phyloP scores from a whole-genome alignment of 192 early-diverging fungal species.

The Piromyces sp. region DNA sequence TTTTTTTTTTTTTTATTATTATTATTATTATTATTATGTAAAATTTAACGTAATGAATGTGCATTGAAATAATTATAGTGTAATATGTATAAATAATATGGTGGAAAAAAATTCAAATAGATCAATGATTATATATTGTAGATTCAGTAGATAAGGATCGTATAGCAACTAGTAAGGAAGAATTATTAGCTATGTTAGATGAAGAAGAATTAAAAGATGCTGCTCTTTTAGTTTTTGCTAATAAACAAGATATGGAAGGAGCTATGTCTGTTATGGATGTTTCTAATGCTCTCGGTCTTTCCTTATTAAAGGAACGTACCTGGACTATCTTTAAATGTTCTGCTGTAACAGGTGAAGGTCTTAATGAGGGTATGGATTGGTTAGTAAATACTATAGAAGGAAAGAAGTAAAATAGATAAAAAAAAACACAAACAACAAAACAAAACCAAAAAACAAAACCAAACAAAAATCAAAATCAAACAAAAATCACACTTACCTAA shows the following conservation, averaged over 20 bases:
- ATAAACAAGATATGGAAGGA: slow-evolving; percentile 94
- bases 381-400: neutral
- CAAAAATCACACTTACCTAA: too few species aligned
- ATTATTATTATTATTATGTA: too few species aligned
- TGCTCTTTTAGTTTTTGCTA: slow-evolving; percentile 83
- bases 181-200: slow-evolving; percentile 80
- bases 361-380: slow-evolving; percentile 88
- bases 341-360: slow-evolving; percentile 84
- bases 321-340: slow-evolving; percentile 91
- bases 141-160: slow-evolving; percentile 84
- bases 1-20: too few species aligned
- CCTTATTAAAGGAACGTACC: slow-evolving; percentile 66
- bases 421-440: neutral
- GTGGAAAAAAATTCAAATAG: too few species aligned
- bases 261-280: slow-evolving; percentile 83
- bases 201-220: slow-evolving; percentile 86
- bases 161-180: slow-evolving; percentile 69
- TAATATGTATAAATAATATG: too few species aligned
- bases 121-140: slow-evolving; percentile 95
- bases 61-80: too few species aligned
- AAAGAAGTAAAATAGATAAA: neutral
- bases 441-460: neutral
- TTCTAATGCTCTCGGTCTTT: slow-evolving; percentile 65
- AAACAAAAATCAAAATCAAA: neutral
- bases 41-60: too few species aligned